Evolutionary conservation across 2,329 filamentous ascomycete genomes (phyloP), one percentile per base, ranked within the genome.

Genomic region (Aspergillus pseudonomiae): DNA sequence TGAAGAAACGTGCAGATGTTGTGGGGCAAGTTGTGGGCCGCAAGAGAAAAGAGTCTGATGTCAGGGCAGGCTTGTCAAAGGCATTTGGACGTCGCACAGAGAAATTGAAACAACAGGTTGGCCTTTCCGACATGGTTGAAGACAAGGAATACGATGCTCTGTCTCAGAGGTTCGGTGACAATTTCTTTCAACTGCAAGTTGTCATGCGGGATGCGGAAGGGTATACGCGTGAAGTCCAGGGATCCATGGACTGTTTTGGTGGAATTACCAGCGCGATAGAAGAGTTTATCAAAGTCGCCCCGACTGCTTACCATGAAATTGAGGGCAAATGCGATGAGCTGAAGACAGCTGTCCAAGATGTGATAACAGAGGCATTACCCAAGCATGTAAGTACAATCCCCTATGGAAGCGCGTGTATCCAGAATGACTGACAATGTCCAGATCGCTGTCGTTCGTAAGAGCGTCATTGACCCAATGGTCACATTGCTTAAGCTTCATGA

Each of bases 301-400:
- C 89, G 14, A 91, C 90, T 57, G 88, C 86, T 63, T 89, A 93
- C 75, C 89, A 92, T 0, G 94, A 98, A 76, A 82, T 96, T 46
- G 94, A 97, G 78, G 94, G 91, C 82, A 96, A 96, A 76, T 98
- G 94, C 92, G 91, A 93, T 57, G 91, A 90, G 65, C 95, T 97
- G 78, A 94, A 93, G 68, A 88, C 93, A 73, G 91, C 91, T 39
- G 91, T 96, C 79, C 88, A 91, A 67, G 94, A 97, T 71, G 88
- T 98, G 67, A 89, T 94, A 72, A 91, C 89, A 64, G 87, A 93
- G 67, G 91, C 91, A 5, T 83, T 98, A 26, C 91, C 93, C 64
- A 91, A 94, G 69, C 94, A 97, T 83, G 89, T 94, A 71, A 75
- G 78, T 75, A 32, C 64, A 28, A 41, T n/a, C 19, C 21, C 16